Base-by-base conservation (phyloP, 495 filamentous ascomycete species). In the Haplographium delicatum region DNA sequence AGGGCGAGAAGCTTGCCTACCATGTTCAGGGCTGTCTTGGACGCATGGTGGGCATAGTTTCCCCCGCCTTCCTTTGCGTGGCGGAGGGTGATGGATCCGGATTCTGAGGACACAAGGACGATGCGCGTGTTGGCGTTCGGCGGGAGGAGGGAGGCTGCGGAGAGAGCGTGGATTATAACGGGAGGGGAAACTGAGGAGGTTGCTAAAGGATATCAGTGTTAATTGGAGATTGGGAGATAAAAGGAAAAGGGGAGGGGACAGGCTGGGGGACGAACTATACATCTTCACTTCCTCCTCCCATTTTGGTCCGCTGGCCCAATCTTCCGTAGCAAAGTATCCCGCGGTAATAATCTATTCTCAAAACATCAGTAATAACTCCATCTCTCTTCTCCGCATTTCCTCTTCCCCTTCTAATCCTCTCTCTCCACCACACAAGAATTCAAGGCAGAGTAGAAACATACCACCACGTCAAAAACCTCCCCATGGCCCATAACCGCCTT, bases 1-100 rank as follows among this genome's bases (percentile, higher is more conserved):
- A 86, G 62, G 56, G 76, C 80, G 27, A 89, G 62, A 37, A 89
- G 68, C 58, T 83, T 84, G 3, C 83, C 85, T 4, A 81, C 80
- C 85, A 89, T 89, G 62, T 88, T 89, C 47, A 83, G 62, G 3
- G 84, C 85, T 4, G 82, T 73, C 59, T 89, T 88, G 65, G 75
- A 81, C 0, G 74, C 85, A 72, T 89, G 84, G 60, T 88, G 83
- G 2, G 74, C 84, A 60, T 80, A 88, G 60, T 86, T 86, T 0
- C 84, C 85, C 7, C 83, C 84, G 0, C 82, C 84, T 62, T 85
- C 82, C 28, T 71, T 75, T 58, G 80, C 73, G 59, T 85, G 80
- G 5, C 84, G 73, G 16, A 89, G 65, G 4, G 79, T 75, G 50
- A 88, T 85, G 53, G 78, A 83, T 3, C 85, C 85, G 10, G 75